These are phyloP conservation scores for Globisporangium echinulatum DNA, from an alignment of 352 stramenopile species.

Conservation along the genomic window DNA sequence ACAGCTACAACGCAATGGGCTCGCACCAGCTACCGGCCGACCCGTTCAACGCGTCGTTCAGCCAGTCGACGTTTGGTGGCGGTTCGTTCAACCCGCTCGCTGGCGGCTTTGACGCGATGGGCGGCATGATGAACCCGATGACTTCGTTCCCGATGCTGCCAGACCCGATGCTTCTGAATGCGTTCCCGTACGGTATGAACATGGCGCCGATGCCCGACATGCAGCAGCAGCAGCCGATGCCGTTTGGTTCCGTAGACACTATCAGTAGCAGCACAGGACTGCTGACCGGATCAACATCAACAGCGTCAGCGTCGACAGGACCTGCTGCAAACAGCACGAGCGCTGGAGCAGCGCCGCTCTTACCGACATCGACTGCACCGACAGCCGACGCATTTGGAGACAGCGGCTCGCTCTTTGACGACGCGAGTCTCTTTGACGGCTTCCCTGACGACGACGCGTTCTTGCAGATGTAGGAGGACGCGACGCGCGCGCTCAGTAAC, in stretches of 20 bases:
- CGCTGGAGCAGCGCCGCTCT: too few species aligned
- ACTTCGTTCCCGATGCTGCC: slow-evolving; percentile 40
- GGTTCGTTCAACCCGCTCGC: slow-evolving; percentile 12
- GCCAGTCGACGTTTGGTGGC: slow-evolving; percentile 26
- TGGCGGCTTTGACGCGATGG: slow-evolving; percentile 21
- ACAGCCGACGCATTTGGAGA: slow-evolving; percentile 17
- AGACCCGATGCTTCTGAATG: slow-evolving; percentile 39
- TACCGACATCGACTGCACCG: slow-evolving; percentile 3
- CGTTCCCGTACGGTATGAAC: slow-evolving; percentile 27
- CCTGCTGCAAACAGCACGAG: too few species aligned
- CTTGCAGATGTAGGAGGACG: slow-evolving; percentile 56
- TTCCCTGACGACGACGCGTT: slow-evolving; percentile 74
- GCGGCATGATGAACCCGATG: slow-evolving; percentile 49
- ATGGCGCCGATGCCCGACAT: slow-evolving; percentile 21
- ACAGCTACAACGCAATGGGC: slow-evolving; percentile 19
- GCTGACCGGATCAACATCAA: neutral
- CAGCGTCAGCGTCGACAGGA: too few species aligned
- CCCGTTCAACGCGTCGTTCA: slow-evolving; percentile 62
- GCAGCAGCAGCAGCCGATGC: slow-evolving; percentile 16
- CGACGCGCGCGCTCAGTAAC: slow-evolving; percentile 9
- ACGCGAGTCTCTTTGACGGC: slow-evolving; percentile 70
- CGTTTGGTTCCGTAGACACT: neutral
- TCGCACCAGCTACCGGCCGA: slow-evolving; percentile 38
- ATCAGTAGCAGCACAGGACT: neutral
- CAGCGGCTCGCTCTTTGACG: slow-evolving; percentile 30